Percentiles rank a stretch among this genome's conserved stretches.
Conservation (phyloP, 2,329 filamentous ascomycete species). For the Parascedosporium putredinis region DNA sequence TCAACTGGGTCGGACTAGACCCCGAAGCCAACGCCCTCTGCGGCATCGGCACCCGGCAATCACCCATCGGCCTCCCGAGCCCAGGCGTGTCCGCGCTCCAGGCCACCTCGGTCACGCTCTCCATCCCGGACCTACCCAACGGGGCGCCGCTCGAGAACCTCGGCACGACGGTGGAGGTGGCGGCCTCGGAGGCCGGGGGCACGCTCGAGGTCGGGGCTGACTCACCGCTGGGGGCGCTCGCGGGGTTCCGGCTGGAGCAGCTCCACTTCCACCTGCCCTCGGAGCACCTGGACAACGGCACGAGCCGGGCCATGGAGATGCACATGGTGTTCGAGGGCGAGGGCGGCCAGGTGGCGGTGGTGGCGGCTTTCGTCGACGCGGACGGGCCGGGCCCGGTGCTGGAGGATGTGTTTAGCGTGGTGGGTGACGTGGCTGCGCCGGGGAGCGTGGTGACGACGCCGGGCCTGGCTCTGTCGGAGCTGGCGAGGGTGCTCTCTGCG, state of each 20-base stretch:
- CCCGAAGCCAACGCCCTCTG: slow-evolving; percentile 32
- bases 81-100: slow-evolving; percentile 16
- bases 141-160: slow-evolving; percentile 39
- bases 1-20: slow-evolving; percentile 40
- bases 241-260: slow-evolving; percentile 33
- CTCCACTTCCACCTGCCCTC: slow-evolving; percentile 53
- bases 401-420: slow-evolving; percentile 4
- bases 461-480: slow-evolving; percentile 4
- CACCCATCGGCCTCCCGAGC: slow-evolving; percentile 41
- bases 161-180: slow-evolving; percentile 39
- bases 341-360: neutral
- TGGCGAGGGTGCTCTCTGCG: neutral
- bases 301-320: slow-evolving; percentile 28
- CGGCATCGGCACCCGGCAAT: slow-evolving; percentile 39
- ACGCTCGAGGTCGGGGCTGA: slow-evolving; percentile 30
- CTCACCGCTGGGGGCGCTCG: neutral
- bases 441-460: neutral
- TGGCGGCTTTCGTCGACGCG: slow-evolving; percentile 4
- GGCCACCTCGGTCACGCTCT: slow-evolving; percentile 16
- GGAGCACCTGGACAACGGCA: slow-evolving; percentile 42
- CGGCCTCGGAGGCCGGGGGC: slow-evolving; percentile 22
- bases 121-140: slow-evolving; percentile 22
- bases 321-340: slow-evolving; percentile 28
- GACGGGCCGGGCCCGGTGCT: neutral
- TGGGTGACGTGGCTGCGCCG: neutral